Percentiles rank a stretch among this genome's conserved stretches.
These are phyloP conservation scores for Rutstroemia sp. DNA, from an alignment of 2,329 filamentous ascomycete species.

Conservation along the genomic window DNA sequence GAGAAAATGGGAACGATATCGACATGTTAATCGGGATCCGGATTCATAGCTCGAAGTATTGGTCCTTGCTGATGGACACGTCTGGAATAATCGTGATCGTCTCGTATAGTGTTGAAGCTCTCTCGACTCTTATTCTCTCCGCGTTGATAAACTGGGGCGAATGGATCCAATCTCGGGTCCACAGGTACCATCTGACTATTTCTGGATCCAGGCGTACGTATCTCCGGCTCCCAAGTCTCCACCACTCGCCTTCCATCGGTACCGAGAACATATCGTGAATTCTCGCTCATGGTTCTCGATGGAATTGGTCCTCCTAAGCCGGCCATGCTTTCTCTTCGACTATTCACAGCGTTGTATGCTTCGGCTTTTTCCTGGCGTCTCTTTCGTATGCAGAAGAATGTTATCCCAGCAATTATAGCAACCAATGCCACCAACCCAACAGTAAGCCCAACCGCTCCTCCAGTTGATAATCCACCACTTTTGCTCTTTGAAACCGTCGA, in stretches of 20 bases:
- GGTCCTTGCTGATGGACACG: conserved; percentile 36
- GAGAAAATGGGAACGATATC: conserved; percentile 10
- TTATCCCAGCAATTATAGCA: conserved; percentile 32
- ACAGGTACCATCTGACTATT: conserved; percentile 51
- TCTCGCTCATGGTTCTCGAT: conserved; percentile 29
- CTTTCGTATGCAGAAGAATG: conserved; percentile 39
- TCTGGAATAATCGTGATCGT: conserved; percentile 59
- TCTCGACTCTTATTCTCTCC: conserved; percentile 51
- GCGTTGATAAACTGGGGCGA: conserved; percentile 47
- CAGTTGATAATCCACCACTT: conserved; percentile 34
- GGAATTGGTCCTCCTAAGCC: conserved; percentile 22
- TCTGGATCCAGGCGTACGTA: conserved; percentile 27
- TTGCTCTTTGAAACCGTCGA: conserved; percentile 15
- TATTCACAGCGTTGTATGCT: conserved; percentile 14
- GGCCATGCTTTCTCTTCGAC: conserved; percentile 15
- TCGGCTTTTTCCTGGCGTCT: conserved; percentile 36
- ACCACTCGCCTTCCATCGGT: conserved; percentile 29
- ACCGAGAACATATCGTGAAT: conserved; percentile 29
- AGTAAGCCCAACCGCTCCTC: conserved; percentile 45
- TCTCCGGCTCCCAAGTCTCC: conserved; percentile 26
- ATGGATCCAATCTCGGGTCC: conserved; percentile 57
- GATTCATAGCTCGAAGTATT: conserved; percentile 56
- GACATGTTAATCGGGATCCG: conserved; percentile 34
- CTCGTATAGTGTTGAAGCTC: conserved; percentile 55
- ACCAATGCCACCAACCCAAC: conserved; percentile 42